A percentile compares a stretch with the other conserved stretches of the same genome.
Evolutionary conservation across 352 stramenopile species (phyloP).

Genomic region (Halophytophthora batemanensis): DNA sequence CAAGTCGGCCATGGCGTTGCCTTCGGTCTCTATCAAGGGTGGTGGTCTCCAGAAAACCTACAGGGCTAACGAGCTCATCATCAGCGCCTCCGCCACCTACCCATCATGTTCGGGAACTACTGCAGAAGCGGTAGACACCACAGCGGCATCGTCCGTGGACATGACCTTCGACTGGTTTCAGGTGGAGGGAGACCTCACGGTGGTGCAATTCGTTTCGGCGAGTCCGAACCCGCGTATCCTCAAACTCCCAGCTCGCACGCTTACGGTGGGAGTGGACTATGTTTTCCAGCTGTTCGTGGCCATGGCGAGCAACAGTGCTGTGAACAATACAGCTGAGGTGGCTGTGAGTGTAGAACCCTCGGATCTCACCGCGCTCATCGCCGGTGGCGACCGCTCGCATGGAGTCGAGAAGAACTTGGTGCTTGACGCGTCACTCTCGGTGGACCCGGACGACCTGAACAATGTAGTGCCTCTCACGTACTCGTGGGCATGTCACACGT

Average conservation of each 20-base stretch:
- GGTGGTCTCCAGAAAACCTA: constrained; percentile 33
- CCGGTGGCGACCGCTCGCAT: constrained; percentile 44
- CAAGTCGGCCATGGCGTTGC: constrained; percentile 47
- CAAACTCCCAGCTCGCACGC: constrained; percentile 40
- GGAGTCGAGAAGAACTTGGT: constrained; percentile 50
- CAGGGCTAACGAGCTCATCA: constrained; percentile 39
- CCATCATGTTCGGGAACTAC: constrained; percentile 33
- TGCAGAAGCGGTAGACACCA: constrained; percentile 11
- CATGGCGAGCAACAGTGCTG: constrained; percentile 37
- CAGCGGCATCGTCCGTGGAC: constrained; percentile 22
- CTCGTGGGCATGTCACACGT: constrained; percentile 37
- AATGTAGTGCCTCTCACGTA: constrained; percentile 40
- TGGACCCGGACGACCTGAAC: constrained; percentile 40
- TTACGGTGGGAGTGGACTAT: constrained; percentile 55
- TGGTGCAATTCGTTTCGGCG: constrained; percentile 42
- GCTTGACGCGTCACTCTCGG: constrained; percentile 46
- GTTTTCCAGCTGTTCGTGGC: constrained; percentile 53
- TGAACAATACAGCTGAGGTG: constrained; percentile 54
- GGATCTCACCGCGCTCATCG: constrained; percentile 33
- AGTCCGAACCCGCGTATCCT: constrained; percentile 54
- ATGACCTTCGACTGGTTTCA: constrained; percentile 62
- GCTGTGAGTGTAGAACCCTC: constrained; percentile 40
- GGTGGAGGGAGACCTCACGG: constrained; percentile 36
- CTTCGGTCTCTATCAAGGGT: constrained; percentile 52
- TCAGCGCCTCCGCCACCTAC: constrained; percentile 40